Conservation (phyloP, 1,284 basidiomycete species). For the Coniophora puteana region DNA sequence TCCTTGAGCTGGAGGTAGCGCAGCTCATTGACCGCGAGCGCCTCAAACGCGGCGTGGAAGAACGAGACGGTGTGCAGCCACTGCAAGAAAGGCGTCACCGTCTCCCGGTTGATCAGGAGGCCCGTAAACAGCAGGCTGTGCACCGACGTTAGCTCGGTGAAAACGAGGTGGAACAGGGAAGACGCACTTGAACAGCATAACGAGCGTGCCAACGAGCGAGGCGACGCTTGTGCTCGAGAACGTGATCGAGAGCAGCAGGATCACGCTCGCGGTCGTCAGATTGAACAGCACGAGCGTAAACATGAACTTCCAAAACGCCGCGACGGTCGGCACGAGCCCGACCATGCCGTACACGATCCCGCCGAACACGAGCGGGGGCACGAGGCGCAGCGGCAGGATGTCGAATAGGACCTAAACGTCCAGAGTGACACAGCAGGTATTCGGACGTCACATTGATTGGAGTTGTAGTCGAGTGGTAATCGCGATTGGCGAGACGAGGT, state of each 20-base stretch:
- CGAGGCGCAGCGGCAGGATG: slow-evolving; percentile 88
- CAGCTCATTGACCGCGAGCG: slow-evolving; percentile 92
- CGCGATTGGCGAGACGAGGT: too few relatives aligned
- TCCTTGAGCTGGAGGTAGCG: slow-evolving; percentile 92
- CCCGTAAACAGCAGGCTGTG: slow-evolving; percentile 93
- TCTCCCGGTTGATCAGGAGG: slow-evolving; percentile 90
- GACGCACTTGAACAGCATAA: slow-evolving; percentile 97
- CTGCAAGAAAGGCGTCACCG: slow-evolving; percentile 66
- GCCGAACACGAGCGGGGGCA: slow-evolving; percentile 92
- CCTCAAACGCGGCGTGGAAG: slow-evolving; percentile 99
- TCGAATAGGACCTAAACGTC: slow-evolving; percentile 87
- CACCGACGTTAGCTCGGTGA: background rate
- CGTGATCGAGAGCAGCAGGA: slow-evolving; percentile 87
- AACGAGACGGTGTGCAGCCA: slow-evolving; percentile 93
- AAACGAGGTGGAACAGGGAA: background rate
- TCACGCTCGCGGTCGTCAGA: slow-evolving; percentile 87
- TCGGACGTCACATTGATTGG: too few relatives aligned
- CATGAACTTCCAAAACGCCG: slow-evolving; percentile 97
- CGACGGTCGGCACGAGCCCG: slow-evolving; percentile 87
- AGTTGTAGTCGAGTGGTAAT: too few relatives aligned
- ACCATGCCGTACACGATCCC: slow-evolving; percentile 93
- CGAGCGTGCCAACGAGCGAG: slow-evolving; percentile 88
- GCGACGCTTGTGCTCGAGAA: slow-evolving; percentile 86
- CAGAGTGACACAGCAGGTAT: too few relatives aligned
- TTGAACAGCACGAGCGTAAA: slow-evolving; percentile 94